Evolutionary conservation across 2,329 filamentous ascomycete species (phyloP).

Genomic region (Pseudofabraea citricarpa): DNA sequence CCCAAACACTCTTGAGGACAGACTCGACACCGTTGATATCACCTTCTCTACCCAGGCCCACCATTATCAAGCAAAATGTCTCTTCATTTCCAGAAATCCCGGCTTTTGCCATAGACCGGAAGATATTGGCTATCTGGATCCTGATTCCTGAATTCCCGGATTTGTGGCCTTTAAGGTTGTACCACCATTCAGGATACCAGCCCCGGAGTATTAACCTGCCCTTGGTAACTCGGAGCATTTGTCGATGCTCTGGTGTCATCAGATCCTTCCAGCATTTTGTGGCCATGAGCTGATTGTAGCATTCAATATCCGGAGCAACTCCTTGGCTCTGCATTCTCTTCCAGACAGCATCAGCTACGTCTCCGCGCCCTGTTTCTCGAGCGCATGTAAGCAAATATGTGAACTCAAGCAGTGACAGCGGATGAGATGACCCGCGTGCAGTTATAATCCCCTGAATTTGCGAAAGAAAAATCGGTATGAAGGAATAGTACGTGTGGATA

Average conservation of each 20-base stretch:
- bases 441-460: constrained; percentile 27
- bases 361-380: constrained; percentile 38
- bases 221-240: constrained; percentile 24
- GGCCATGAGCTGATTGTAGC: constrained; percentile 51
- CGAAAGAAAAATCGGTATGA: constrained; percentile 16
- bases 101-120: constrained; percentile 40
- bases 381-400: constrained; percentile 47
- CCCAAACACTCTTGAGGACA: constrained; percentile 48
- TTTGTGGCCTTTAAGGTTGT: constrained; percentile 17
- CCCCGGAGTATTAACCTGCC: constrained; percentile 21
- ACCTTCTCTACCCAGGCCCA: constrained; percentile 47
- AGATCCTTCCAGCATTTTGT: constrained; percentile 40
- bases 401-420: constrained; percentile 43
- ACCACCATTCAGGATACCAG: constrained; percentile 10
- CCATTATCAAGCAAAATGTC: constrained; percentile 48
- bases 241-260: constrained; percentile 33
- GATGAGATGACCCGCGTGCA: constrained; percentile 31
- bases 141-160: constrained; percentile 18
- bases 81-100: constrained; percentile 42
- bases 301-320: constrained; percentile 39
- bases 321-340: constrained; percentile 32
- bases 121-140: constrained; percentile 25
- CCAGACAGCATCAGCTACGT: constrained; percentile 42
- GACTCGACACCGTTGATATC: constrained; percentile 39
- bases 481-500: constrained; percentile 11